phyloP scores from a whole-genome alignment of 2,329 filamentous ascomycete genomes.

The Arthrobotrys megalospora region DNA sequence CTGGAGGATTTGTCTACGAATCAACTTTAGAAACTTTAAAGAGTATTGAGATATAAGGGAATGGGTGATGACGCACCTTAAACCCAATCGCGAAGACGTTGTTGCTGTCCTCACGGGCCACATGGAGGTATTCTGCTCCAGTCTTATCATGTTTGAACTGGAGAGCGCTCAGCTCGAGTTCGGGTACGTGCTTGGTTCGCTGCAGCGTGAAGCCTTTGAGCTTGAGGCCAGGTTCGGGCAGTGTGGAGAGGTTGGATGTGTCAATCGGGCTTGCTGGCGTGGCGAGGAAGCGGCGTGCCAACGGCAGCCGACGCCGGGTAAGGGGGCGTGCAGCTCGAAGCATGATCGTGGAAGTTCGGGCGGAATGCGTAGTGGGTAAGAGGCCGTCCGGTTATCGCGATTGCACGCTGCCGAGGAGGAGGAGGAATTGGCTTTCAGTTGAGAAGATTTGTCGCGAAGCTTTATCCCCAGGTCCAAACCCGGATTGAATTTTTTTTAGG shows the following conservation, averaged over 20 bases:
- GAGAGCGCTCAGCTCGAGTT: conserved; percentile 91
- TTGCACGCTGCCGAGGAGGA: neutral
- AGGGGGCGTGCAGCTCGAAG: conserved; percentile 44
- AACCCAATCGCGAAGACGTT: conserved; percentile 99
- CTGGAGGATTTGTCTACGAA: conserved; percentile 85
- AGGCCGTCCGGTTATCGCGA: conserved; percentile 3
- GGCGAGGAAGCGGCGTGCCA: conserved; percentile 68
- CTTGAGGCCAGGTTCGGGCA: conserved; percentile 84
- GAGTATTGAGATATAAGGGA: conserved; percentile 20
- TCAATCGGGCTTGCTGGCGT: conserved; percentile 68
- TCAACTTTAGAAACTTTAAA: conserved; percentile 60
- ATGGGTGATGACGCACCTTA: conserved; percentile 71
- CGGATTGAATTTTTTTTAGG: conserved; percentile 5
- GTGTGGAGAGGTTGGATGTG: conserved; percentile 81
- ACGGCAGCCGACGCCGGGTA: conserved; percentile 61
- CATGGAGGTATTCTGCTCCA: conserved; percentile 93
- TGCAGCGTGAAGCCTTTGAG: conserved; percentile 94
- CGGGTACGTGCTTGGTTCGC: conserved; percentile 90
- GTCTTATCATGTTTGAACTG: conserved; percentile 95
- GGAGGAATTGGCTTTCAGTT: neutral
- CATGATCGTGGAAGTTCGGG: conserved; percentile 27
- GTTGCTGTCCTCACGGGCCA: conserved; percentile 94
- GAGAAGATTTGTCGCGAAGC: neutral
- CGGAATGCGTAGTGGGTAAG: neutral
- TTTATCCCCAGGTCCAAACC: neutral